Conservation (phyloP, 768 basidiomycete genomes). For the Hygrophoropsis aurantiaca region DNA sequence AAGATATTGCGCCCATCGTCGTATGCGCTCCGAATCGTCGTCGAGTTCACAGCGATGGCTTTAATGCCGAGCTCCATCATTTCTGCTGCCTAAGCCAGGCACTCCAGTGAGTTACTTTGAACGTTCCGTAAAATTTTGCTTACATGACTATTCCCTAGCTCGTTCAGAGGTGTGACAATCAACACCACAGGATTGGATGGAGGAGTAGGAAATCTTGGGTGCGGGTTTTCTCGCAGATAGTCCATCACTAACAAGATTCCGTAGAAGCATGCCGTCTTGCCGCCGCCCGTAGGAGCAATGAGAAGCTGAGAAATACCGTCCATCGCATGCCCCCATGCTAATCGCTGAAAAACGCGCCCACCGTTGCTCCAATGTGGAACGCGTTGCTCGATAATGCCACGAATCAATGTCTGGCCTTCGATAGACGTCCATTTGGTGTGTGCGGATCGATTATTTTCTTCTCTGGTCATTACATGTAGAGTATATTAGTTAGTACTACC, state of each 20-base stretch:
- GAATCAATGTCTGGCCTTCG: background rate
- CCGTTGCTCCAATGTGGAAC: background rate
- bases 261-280: constrained; percentile 1
- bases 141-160: constrained; percentile 1
- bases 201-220: background rate
- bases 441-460: too few species aligned
- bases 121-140: too few species aligned
- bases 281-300: background rate
- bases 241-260: background rate
- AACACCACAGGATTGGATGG: constrained; percentile 1
- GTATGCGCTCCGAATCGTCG: too few species aligned
- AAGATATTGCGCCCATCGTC: too few species aligned
- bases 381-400: background rate
- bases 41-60: too few species aligned
- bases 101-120: background rate
- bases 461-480: too few species aligned
- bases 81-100: background rate
- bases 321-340: background rate
- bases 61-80: too few species aligned
- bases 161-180: constrained; percentile 1
- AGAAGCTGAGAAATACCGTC: constrained; percentile 1
- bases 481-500: too few species aligned
- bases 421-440: too few species aligned
- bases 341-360: background rate
- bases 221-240: background rate